A percentile compares a stretch with the other conserved stretches of the same genome.
These are phyloP conservation scores for Saccharum officinarum DNA, from an alignment of 176 grass and related monocot genomes.

Conservation along the genomic window DNA sequence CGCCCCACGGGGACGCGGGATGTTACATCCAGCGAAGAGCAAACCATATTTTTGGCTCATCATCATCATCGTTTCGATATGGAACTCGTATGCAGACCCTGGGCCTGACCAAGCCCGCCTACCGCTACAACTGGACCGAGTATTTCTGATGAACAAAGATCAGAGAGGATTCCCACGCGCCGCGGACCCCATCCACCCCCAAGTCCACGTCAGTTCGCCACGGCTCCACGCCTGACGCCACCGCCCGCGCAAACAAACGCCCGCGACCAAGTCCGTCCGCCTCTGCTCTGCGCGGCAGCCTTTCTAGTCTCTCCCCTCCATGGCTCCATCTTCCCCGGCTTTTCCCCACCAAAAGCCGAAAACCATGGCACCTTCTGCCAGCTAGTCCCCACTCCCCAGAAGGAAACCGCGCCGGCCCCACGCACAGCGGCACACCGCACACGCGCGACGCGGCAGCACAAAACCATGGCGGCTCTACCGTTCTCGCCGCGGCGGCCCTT, in stretches of 20 bases:
- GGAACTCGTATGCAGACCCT: no score
- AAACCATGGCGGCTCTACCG: constrained; percentile 5
- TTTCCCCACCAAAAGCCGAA: not conserved
- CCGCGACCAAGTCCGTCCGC: constrained; percentile 23
- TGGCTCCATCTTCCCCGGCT: not conserved
- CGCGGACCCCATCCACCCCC: constrained; percentile 1
- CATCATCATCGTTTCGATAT: no score
- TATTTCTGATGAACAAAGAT: no score
- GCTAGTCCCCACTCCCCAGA: not conserved
- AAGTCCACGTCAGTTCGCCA: not conserved
- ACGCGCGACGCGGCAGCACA: not conserved
- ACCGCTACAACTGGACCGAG: no score
- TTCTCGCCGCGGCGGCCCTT: constrained; percentile 41
- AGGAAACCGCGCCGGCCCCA: not conserved
- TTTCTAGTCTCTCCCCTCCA: no score
- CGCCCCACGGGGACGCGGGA: no score
- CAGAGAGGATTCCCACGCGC: not conserved
- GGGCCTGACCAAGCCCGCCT: no score
- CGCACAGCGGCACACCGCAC: not conserved
- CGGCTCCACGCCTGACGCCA: not conserved
- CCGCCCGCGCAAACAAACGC: not conserved
- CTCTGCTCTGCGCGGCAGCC: not conserved
- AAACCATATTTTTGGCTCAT: no score
- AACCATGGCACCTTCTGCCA: not conserved
- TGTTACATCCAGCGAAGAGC: no score